Evolutionary conservation across 2,329 filamentous ascomycete genomes (phyloP).

Genomic region (Alternaria sp.): DNA sequence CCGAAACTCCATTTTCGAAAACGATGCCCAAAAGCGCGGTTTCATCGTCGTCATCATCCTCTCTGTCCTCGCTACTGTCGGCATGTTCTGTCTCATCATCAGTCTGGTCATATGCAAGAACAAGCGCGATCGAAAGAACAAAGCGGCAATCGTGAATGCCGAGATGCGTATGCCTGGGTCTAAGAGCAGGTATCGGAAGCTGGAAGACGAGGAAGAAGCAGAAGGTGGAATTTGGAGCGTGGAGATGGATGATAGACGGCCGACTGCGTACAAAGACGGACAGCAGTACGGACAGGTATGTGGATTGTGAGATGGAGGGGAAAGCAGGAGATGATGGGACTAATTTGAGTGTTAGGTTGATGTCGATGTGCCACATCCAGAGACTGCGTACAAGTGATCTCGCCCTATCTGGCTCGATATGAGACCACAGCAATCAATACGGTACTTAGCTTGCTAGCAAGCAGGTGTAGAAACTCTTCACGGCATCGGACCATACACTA

Average conservation of each 20-base stretch:
- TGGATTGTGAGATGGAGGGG: background rate
- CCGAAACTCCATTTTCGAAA: constrained; percentile 8
- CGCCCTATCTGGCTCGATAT: background rate
- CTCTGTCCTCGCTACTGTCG: constrained; percentile 6
- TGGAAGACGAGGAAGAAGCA: constrained; percentile 10
- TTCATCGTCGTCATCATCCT: constrained; percentile 15
- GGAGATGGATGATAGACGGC: constrained; percentile 11
- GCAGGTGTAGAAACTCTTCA: background rate
- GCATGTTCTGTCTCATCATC: constrained; percentile 14
- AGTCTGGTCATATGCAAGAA: constrained; percentile 10
- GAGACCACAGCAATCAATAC: background rate
- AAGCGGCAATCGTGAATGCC: constrained; percentile 5
- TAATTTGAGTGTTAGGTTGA: background rate
- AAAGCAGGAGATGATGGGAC: background rate
- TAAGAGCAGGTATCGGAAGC: constrained; percentile 8
- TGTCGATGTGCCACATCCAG: background rate
- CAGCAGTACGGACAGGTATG: background rate
- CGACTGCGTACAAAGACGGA: constrained; percentile 4
- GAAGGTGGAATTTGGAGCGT: constrained; percentile 11
- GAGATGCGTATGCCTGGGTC: constrained; percentile 4
- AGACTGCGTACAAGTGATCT: background rate
- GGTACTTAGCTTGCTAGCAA: background rate
- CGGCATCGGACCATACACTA: background rate
- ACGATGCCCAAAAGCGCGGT: constrained; percentile 4
- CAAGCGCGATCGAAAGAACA: constrained; percentile 8